phyloP scores from a whole-genome alignment of 805 yeast genomes.

The Candida odintsovae region DNA sequence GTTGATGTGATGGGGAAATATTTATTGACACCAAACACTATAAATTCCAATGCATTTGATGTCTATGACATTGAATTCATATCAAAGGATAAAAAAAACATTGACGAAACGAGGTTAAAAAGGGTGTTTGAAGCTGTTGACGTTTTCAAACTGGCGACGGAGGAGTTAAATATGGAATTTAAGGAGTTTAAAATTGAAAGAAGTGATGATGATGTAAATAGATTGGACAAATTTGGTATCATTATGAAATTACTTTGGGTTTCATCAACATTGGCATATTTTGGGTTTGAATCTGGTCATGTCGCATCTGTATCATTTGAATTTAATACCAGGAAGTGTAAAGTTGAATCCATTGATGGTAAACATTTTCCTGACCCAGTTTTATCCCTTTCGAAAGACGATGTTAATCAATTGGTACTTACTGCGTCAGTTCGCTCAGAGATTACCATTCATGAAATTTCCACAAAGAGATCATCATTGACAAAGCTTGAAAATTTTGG shows the following conservation, averaged over 20 bases:
- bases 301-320: constrained; percentile 29
- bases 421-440: constrained; percentile 46
- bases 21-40: constrained; percentile 56
- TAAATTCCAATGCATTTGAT: constrained; percentile 60
- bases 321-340: neutral
- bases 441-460: constrained; percentile 26
- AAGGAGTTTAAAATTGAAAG: constrained; percentile 13
- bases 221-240: constrained; percentile 48
- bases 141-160: constrained; percentile 11
- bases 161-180: constrained; percentile 10
- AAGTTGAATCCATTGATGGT: constrained; percentile 12
- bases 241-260: constrained; percentile 53
- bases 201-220: constrained; percentile 10
- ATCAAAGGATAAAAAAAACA: neutral
- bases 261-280: constrained; percentile 25
- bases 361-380: constrained; percentile 52
- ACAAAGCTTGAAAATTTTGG: constrained; percentile 25
- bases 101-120: constrained; percentile 14
- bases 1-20: constrained; percentile 36
- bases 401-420: constrained; percentile 22
- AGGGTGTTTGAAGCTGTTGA: constrained; percentile 22
- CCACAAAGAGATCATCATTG: neutral
- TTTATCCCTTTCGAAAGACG: constrained; percentile 34
- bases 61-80: constrained; percentile 38
- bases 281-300: constrained; percentile 78